Percentiles rank a stretch among this genome's conserved stretches.
phyloP scores from a whole-genome alignment of 306 rosid genomes.

The Quercus dentata region DNA sequence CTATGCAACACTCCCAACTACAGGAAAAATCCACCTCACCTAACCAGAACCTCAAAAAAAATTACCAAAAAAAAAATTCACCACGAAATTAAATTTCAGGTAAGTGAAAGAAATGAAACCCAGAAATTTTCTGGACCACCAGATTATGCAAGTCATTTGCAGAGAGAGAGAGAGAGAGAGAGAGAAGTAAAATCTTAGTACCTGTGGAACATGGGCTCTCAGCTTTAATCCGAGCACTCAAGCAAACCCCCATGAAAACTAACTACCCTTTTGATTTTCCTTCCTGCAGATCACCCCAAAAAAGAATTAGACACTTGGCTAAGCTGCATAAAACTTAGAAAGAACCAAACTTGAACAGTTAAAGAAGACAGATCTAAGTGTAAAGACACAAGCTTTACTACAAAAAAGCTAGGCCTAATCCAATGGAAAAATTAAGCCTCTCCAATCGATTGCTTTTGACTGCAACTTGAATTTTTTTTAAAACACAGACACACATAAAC shows the following conservation, averaged over 20 bases:
- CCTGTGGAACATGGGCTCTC: slow-evolving; percentile 32
- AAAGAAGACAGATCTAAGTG: slow-evolving; percentile 30
- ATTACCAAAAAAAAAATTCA: neutral
- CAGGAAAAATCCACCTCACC: neutral
- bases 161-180: neutral
- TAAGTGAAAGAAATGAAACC: neutral
- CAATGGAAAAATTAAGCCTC: neutral
- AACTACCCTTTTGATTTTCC: slow-evolving; percentile 20
- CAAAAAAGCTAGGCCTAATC: neutral
- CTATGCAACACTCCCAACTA: neutral
- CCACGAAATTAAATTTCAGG: neutral
- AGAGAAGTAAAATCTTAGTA: slow-evolving; percentile 3
- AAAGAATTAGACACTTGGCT: neutral
- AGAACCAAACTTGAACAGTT: slow-evolving; percentile 3
- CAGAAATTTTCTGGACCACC: neutral
- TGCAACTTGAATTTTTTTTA: neutral
- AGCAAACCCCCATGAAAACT: slow-evolving; percentile 55
- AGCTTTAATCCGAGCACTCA: slow-evolving; percentile 30
- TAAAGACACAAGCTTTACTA: slow-evolving; percentile 4
- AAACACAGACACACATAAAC: neutral
- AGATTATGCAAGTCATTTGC: neutral
- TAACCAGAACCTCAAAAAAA: neutral
- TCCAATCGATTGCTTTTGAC: slow-evolving; percentile 1
- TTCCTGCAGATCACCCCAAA: slow-evolving; percentile 32
- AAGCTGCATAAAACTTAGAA: slow-evolving; percentile 6